phyloP scores from a whole-genome alignment of 257 asterid species.

The Salvia hispanica region DNA sequence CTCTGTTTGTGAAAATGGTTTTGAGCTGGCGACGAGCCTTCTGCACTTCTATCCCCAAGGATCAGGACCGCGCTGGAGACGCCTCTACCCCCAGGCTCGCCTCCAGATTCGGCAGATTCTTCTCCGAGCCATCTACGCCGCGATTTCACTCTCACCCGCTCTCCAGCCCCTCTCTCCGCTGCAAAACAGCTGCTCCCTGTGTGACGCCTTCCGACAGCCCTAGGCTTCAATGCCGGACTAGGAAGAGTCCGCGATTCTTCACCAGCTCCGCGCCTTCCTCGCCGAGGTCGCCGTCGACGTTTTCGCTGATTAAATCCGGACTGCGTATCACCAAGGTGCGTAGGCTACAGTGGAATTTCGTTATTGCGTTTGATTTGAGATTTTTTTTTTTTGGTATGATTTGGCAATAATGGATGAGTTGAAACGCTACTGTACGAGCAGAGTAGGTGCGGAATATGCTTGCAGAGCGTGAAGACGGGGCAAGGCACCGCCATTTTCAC shows the following conservation, averaged over 20 bases:
- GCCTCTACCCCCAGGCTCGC: constrained; percentile 42
- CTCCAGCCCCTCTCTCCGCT: constrained; percentile 54
- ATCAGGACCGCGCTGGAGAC: constrained; percentile 38
- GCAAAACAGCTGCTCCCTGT: constrained; percentile 39
- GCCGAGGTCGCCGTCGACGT: constrained; percentile 88
- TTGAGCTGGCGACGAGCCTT: constrained; percentile 95
- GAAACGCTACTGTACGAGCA: constrained; percentile 31
- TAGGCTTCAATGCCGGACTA: constrained; percentile 64
- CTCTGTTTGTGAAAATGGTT: constrained; percentile 52
- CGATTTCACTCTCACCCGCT: constrained; percentile 55
- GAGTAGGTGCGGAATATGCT: constrained; percentile 84
- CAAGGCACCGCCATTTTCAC: constrained; percentile 95
- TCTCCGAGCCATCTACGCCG: constrained; percentile 91
- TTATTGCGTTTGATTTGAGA: constrained; percentile 11
- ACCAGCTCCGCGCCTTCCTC: constrained; percentile 79
- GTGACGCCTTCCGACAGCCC: constrained; percentile 45
- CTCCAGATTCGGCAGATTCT: constrained; percentile 60
- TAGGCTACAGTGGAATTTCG: constrained; percentile 18
- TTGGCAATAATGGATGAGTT: constrained; percentile 27
- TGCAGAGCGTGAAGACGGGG: constrained; percentile 67
- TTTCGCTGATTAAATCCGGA: constrained; percentile 72
- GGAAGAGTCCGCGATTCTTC: constrained; percentile 61
- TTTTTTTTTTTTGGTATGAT: not conserved
- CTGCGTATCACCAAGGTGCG: constrained; percentile 63
- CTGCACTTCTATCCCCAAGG: constrained; percentile 83